These are phyloP conservation scores for Ustilago sp. DNA, from an alignment of 1,284 basidiomycete genomes.

Conservation along the genomic window DNA sequence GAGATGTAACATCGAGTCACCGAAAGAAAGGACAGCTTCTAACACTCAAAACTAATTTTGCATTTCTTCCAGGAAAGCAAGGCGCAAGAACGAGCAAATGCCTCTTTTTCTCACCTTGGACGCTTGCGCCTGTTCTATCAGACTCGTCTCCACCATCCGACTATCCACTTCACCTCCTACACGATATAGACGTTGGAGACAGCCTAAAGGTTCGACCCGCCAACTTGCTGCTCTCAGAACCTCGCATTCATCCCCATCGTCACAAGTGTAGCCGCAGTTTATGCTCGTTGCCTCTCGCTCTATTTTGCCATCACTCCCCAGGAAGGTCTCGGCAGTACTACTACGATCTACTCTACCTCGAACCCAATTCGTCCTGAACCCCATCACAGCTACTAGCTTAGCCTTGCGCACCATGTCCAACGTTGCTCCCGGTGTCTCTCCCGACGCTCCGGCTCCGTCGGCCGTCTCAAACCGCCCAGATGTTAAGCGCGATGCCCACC, in stretches of 20 bases:
- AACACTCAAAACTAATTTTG: neutral
- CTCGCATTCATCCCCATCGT: neutral
- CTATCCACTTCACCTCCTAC: conserved; percentile 6
- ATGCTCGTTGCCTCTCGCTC: conserved; percentile 43
- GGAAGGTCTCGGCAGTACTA: conserved; percentile 28
- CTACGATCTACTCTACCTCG: conserved; percentile 11
- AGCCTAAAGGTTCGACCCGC: conserved; percentile 6
- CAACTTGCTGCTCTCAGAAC: conserved; percentile 2
- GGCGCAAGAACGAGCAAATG: neutral
- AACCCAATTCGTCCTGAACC: neutral
- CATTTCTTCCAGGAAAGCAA: conserved; percentile 8
- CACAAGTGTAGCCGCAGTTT: conserved; percentile 7
- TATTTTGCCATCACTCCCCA: conserved; percentile 30
- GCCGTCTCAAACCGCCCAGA: conserved; percentile 50
- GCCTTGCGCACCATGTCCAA: conserved; percentile 37
- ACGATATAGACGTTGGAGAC: neutral
- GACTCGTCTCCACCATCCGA: too few species aligned
- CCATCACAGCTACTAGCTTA: conserved; percentile 9
- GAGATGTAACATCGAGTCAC: conserved; percentile 10
- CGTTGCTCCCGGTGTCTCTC: conserved; percentile 35
- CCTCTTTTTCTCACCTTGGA: too few species aligned
- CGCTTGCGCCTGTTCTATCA: too few species aligned
- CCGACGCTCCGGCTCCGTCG: conserved; percentile 45
- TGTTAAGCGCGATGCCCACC: conserved; percentile 74
- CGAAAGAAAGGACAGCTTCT: neutral